phyloP scores from a whole-genome alignment of 495 filamentous ascomycete species.

The Lophiotrema nucula region DNA sequence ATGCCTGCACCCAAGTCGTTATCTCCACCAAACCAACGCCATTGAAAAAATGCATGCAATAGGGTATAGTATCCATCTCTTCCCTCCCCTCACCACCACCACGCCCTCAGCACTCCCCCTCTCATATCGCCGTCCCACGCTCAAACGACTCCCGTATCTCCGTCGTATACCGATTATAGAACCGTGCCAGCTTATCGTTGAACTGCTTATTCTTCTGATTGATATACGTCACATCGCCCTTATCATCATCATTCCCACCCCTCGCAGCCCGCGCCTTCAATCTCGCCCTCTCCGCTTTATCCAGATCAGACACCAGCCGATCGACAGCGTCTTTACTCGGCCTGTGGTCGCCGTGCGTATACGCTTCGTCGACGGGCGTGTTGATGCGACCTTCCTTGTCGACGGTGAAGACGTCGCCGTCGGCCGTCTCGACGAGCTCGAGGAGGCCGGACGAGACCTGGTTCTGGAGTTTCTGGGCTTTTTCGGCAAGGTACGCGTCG shows the following conservation, averaged over 20 bases:
- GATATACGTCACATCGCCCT: constrained; percentile 94
- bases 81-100: not conserved
- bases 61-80: too few species aligned
- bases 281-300: constrained; percentile 81
- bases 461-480: constrained; percentile 77
- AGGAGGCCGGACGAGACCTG: constrained; percentile 77
- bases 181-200: constrained; percentile 91
- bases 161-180: constrained; percentile 98
- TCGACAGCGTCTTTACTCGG: constrained; percentile 90
- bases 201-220: constrained; percentile 91
- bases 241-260: constrained; percentile 65
- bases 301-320: constrained; percentile 77
- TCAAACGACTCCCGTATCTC: constrained; percentile 98
- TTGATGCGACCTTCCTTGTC: constrained; percentile 90
- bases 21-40: not conserved
- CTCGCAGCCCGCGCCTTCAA: constrained; percentile 82
- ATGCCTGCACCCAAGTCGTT: not conserved
- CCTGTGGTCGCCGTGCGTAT: constrained; percentile 73
- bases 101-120: too few species aligned
- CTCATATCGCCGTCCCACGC: constrained; percentile 83
- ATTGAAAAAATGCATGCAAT: not conserved
- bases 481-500: constrained; percentile 80
- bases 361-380: constrained; percentile 74
- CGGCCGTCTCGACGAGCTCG: constrained; percentile 89
- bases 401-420: constrained; percentile 90